Percentiles rank a stretch among this genome's conserved stretches.
Evolutionary conservation across 345 rosid genomes (phyloP).

Genomic region (Linum lewisii): DNA sequence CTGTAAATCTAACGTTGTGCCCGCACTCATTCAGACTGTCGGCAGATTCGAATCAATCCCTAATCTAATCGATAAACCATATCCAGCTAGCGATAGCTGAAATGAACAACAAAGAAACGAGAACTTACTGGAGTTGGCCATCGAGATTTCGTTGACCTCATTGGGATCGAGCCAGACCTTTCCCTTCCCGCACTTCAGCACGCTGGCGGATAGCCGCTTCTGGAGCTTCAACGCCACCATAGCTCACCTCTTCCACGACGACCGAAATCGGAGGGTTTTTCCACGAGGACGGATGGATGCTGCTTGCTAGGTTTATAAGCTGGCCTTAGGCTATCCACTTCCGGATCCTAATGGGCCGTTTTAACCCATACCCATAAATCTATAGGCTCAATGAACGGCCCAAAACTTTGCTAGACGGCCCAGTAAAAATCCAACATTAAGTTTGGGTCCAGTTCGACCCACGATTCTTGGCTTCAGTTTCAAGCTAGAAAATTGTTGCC

Average conservation of each 20-base stretch:
- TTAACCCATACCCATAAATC: too few relatives aligned
- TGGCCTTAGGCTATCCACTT: too few relatives aligned
- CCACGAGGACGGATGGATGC: not conserved
- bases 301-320: too few relatives aligned
- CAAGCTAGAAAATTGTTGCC: not conserved
- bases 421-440: too few relatives aligned
- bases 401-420: too few relatives aligned
- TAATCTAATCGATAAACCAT: not conserved
- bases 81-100: not conserved
- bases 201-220: conserved; percentile 12
- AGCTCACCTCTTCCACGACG: not conserved
- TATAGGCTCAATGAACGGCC: too few relatives aligned
- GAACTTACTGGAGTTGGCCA: conserved; percentile 8
- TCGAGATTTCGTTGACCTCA: conserved; percentile 8
- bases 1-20: too few relatives aligned
- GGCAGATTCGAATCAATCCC: not conserved
- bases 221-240: conserved; percentile 13
- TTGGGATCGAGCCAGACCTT: conserved; percentile 10
- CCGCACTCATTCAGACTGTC: not conserved
- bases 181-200: conserved; percentile 7
- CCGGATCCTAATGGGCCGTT: too few relatives aligned
- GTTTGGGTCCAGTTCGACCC: too few relatives aligned
- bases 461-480: not conserved
- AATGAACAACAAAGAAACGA: not conserved
- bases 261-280: not conserved